Evolutionary conservation across 208 protist genomes (phyloP).

Genomic region (Lotmaria passim): DNA sequence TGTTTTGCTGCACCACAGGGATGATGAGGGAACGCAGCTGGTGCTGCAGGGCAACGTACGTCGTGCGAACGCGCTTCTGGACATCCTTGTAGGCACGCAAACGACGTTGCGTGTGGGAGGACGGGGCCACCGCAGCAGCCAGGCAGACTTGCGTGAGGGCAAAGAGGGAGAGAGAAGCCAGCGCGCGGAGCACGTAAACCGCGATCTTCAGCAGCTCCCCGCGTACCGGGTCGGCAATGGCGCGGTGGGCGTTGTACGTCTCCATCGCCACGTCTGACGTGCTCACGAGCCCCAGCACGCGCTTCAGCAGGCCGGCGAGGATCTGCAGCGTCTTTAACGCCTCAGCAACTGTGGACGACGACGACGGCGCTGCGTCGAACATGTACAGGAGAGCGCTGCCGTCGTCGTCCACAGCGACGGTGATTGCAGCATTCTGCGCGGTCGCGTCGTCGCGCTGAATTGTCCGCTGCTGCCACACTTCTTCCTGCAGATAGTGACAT

Average conservation of each 20-base stretch:
- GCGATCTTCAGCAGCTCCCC: constrained; percentile 69
- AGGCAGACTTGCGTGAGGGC: constrained; percentile 37
- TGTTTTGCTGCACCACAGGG: constrained; percentile 66
- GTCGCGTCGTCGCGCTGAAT: constrained; percentile 6
- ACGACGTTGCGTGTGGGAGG: constrained; percentile 2
- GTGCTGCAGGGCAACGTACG: constrained; percentile 49
- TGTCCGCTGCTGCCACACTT: constrained; percentile 29
- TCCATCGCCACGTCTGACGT: constrained; percentile 84
- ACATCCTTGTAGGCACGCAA: constrained; percentile 22
- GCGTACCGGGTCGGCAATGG: constrained; percentile 67
- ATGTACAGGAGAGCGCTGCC: constrained; percentile 3
- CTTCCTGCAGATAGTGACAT: constrained; percentile 56
- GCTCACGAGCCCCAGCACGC: constrained; percentile 59
- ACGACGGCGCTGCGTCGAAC: not conserved
- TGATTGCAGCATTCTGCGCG: not conserved
- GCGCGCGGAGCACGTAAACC: constrained; percentile 64
- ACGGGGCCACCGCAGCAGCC: not conserved
- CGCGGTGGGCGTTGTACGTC: constrained; percentile 74
- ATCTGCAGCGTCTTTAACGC: constrained; percentile 26
- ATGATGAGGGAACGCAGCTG: constrained; percentile 56
- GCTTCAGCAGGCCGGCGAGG: constrained; percentile 42
- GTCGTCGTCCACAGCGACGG: not conserved
- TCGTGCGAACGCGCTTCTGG: constrained; percentile 29
- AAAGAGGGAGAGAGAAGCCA: constrained; percentile 42
- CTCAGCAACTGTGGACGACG: constrained; percentile 9